Evolutionary conservation across 768 basidiomycete genomes (phyloP).

Genomic region (Termitomyces sp.): DNA sequence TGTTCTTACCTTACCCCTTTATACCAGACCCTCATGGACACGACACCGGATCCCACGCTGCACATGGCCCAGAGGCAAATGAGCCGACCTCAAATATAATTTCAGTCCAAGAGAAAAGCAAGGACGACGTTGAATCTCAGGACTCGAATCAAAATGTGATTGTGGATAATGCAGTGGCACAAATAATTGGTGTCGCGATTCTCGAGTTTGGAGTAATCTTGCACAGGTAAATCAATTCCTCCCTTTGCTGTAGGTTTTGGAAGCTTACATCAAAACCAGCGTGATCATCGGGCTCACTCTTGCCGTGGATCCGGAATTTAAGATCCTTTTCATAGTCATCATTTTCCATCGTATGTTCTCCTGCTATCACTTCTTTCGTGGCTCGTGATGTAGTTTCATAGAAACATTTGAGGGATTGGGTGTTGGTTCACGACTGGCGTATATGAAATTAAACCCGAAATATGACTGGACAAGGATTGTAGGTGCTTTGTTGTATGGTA

Average conservation of each 20-base stretch:
- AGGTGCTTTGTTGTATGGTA: constrained; percentile 64
- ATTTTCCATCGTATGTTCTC: constrained; percentile 82
- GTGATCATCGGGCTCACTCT: constrained; percentile 86
- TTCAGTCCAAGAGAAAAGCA: neutral
- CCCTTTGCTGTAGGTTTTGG: neutral
- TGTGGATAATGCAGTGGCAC: constrained; percentile 55
- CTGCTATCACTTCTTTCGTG: neutral
- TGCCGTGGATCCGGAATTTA: constrained; percentile 80
- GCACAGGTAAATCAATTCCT: constrained; percentile 57
- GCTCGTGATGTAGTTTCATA: constrained; percentile 26
- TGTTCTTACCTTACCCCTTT: neutral
- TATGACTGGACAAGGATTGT: constrained; percentile 58
- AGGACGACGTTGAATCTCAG: constrained; percentile 27
- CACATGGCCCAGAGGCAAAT: constrained; percentile 62
- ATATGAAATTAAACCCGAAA: constrained; percentile 54
- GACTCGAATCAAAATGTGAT: constrained; percentile 7
- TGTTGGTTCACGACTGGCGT: constrained; percentile 88
- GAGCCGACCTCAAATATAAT: neutral
- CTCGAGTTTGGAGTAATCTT: constrained; percentile 92
- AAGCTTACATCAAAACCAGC: constrained; percentile 33
- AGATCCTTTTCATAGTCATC: constrained; percentile 83
- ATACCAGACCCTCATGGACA: constrained; percentile 71
- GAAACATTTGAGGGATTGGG: constrained; percentile 95
- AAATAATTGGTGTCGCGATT: constrained; percentile 85
- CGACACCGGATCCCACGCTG: constrained; percentile 52